Evolutionary conservation across 352 stramenopile genomes (phyloP).

Genomic region (Globisporangium yorkense): DNA sequence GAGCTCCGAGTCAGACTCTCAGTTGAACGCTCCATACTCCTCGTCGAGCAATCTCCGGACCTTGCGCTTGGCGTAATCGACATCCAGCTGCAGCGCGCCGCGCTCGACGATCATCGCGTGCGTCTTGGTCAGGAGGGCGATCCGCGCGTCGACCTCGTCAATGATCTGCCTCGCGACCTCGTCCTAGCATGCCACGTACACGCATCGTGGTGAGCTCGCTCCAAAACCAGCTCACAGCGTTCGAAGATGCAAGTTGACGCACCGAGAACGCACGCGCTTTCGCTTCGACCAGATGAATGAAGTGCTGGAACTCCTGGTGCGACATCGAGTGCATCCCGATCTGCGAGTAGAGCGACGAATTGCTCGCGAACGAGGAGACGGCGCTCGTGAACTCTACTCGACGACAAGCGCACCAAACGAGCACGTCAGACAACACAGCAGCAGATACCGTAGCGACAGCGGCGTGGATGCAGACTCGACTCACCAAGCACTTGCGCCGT

Average conservation of each 20-base stretch:
- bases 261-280: constrained; percentile 12
- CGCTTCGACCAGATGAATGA: constrained; percentile 10
- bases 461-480: neutral
- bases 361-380: constrained; percentile 8
- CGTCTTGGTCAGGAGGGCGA: constrained; percentile 31
- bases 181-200: constrained; percentile 18
- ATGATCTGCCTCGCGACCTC: constrained; percentile 35
- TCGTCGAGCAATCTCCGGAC: constrained; percentile 12
- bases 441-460: neutral
- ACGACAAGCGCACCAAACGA: too few species aligned
- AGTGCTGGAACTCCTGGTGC: constrained; percentile 8
- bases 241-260: neutral
- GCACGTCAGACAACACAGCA: too few species aligned
- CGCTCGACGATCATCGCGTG: constrained; percentile 36
- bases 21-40: too few species aligned
- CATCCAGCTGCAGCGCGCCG: constrained; percentile 46
- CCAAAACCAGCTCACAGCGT: neutral
- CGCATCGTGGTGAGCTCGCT: too few species aligned
- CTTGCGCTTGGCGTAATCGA: constrained; percentile 69
- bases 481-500: constrained; percentile 39
- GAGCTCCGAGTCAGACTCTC: neutral
- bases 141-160: constrained; percentile 29
- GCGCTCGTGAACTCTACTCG: constrained; percentile 4
- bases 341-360: constrained; percentile 9
- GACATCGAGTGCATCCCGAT: constrained; percentile 1